Evolutionary conservation across 208 protist species (phyloP).

Genomic region (Leishmania guyanensis): DNA sequence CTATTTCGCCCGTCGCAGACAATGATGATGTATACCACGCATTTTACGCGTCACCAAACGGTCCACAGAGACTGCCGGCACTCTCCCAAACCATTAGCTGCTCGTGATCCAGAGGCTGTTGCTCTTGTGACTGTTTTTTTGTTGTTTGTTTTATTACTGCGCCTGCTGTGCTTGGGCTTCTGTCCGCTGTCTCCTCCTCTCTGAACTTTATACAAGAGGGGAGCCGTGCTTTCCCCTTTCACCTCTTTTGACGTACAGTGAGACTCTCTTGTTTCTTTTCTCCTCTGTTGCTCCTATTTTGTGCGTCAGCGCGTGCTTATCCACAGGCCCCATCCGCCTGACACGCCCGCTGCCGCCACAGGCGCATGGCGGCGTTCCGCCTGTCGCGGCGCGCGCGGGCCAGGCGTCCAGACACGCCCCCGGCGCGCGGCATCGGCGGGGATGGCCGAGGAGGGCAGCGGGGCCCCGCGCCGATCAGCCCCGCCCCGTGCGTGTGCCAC

Average conservation of each 20-base stretch:
- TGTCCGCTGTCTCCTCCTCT: background rate
- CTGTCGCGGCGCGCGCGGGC: background rate
- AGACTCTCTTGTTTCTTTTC: background rate
- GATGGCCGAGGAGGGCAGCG: background rate
- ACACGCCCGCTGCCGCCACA: background rate
- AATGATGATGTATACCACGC: background rate
- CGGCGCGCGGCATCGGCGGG: background rate
- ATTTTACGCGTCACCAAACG: background rate
- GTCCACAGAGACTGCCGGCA: background rate
- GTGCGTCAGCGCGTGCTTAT: background rate
- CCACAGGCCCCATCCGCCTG: background rate
- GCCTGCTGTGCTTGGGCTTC: background rate
- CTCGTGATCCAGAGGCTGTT: background rate
- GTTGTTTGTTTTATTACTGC: background rate
- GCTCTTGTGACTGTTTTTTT: background rate
- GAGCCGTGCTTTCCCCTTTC: background rate
- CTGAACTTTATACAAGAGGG: background rate
- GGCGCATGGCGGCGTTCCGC: background rate
- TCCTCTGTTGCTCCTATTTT: background rate
- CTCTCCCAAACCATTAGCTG: background rate
- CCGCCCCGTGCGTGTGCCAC: background rate
- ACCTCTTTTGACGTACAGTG: background rate
- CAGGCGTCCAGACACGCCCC: background rate
- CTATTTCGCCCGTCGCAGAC: constrained; percentile 14
- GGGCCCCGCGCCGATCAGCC: background rate